phyloP scores from a whole-genome alignment of 306 rosid genomes.

The Prinsepia uniflora region DNA sequence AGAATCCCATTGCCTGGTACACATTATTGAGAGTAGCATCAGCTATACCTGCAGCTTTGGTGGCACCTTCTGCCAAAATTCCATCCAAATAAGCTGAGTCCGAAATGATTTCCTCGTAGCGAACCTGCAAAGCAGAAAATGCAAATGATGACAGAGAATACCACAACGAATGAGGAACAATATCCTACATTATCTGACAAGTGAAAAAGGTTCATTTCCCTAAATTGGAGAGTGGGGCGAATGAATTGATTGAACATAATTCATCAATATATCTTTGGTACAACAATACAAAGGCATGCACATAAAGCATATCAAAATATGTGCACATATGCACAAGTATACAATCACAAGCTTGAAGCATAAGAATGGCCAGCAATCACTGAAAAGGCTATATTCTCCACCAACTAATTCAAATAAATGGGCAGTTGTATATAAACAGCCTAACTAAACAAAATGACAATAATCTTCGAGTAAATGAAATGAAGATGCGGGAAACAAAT shows the following conservation, averaged over 20 bases:
- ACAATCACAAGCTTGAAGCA: conserved; percentile 9
- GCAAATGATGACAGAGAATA: conserved; percentile 1
- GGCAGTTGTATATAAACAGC: background rate
- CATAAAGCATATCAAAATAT: background rate
- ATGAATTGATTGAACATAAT: conserved; percentile 5
- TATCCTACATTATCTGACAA: conserved; percentile 9
- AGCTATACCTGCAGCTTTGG: conserved; percentile 72
- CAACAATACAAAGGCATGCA: conserved; percentile 7
- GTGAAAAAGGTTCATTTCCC: conserved; percentile 1
- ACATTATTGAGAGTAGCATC: conserved; percentile 67
- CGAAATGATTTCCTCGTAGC: conserved; percentile 71
- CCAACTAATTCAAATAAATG: background rate
- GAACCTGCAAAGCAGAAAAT: conserved; percentile 50
- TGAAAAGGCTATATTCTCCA: background rate
- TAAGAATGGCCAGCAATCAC: background rate
- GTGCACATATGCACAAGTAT: background rate
- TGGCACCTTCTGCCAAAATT: conserved; percentile 80
- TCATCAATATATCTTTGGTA: background rate
- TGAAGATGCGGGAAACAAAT: background rate
- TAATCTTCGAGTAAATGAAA: background rate
- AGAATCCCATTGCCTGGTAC: conserved; percentile 94
- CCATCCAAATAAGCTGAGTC: conserved; percentile 79
- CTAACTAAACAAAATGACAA: background rate
- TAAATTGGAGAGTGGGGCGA: background rate
- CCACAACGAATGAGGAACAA: conserved; percentile 13